Percentiles rank a stretch among this genome's conserved stretches.
These are phyloP conservation scores for Arachis hypogaea DNA, from an alignment of 306 rosid genomes.

Conservation along the genomic window DNA sequence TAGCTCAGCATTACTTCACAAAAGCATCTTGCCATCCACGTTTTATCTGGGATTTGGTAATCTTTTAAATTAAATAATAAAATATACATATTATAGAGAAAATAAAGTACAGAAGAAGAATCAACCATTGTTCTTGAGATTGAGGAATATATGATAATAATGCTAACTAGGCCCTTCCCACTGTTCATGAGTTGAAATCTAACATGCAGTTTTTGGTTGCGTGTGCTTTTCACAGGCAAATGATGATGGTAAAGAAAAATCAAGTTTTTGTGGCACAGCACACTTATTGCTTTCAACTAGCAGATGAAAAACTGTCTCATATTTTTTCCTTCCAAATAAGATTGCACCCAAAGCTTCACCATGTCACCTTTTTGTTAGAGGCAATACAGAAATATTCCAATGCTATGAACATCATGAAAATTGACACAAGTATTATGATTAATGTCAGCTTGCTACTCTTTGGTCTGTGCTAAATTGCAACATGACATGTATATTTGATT, in stretches of 20 bases:
- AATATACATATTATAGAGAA: not conserved
- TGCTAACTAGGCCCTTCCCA: conserved; percentile 37
- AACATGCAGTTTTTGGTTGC: conserved; percentile 52
- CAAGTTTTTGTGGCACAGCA: conserved; percentile 49
- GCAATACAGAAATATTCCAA: conserved; percentile 37
- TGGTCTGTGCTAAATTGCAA: conserved; percentile 24
- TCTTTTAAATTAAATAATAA: conserved; percentile 6
- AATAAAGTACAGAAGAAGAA: conserved; percentile 34
- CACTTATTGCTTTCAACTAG: conserved; percentile 40
- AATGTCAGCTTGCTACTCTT: not conserved
- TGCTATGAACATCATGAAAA: conserved; percentile 26
- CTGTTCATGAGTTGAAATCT: conserved; percentile 52
- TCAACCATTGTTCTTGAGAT: conserved; percentile 19
- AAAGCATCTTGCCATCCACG: conserved; percentile 20
- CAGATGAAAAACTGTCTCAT: conserved; percentile 29
- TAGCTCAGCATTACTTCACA: conserved; percentile 15
- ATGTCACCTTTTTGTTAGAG: conserved; percentile 34
- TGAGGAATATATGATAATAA: conserved; percentile 35
- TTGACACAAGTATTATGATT: conserved; percentile 34
- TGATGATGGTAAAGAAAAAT: conserved; percentile 49
- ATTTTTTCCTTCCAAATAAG: conserved; percentile 42
- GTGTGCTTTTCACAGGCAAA: conserved; percentile 60
- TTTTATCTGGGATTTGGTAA: conserved; percentile 18
- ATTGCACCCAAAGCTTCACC: conserved; percentile 34
- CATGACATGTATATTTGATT: conserved; percentile 17